Percentiles rank a stretch among this genome's conserved stretches.
phyloP scores from a whole-genome alignment of 2,329 filamentous ascomycete species.

The Venturia oleaginea region DNA sequence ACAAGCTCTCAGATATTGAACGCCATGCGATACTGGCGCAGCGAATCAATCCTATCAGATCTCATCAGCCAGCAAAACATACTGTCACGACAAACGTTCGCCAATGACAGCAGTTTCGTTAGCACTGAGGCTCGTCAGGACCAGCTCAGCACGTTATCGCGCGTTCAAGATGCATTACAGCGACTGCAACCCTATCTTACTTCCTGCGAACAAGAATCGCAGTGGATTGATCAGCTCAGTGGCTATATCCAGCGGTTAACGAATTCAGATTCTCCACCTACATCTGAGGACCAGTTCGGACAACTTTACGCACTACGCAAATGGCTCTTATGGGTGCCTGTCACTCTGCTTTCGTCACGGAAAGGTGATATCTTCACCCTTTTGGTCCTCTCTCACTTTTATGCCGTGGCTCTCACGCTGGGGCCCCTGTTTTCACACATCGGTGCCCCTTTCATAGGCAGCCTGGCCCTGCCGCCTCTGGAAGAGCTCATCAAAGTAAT shows the following conservation, averaged over 20 bases:
- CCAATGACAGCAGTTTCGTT: slow-evolving; percentile 59
- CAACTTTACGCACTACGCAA: slow-evolving; percentile 79
- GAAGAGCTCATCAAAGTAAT: slow-evolving; percentile 78
- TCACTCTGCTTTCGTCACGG: slow-evolving; percentile 69
- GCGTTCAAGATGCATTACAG: slow-evolving; percentile 34
- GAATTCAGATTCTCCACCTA: slow-evolving; percentile 32
- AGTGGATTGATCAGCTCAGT: slow-evolving; percentile 40
- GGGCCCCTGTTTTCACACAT: slow-evolving; percentile 89
- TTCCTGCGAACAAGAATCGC: slow-evolving; percentile 36
- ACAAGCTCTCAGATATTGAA: slow-evolving; percentile 58
- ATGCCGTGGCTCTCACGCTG: slow-evolving; percentile 76
- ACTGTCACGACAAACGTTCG: slow-evolving; percentile 27
- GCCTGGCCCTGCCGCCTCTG: slow-evolving; percentile 66
- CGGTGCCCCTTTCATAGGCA: slow-evolving; percentile 66
- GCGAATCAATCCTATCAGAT: slow-evolving; percentile 77
- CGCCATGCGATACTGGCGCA: slow-evolving; percentile 85
- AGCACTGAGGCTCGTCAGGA: slow-evolving; percentile 47
- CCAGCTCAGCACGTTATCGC: slow-evolving; percentile 40
- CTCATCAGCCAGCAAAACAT: slow-evolving; percentile 68
- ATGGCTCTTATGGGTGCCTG: slow-evolving; percentile 94
- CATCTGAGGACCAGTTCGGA: slow-evolving; percentile 76
- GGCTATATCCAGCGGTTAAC: slow-evolving; percentile 38
- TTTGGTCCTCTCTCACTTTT: slow-evolving; percentile 82
- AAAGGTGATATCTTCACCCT: slow-evolving; percentile 68
- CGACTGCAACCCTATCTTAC: slow-evolving; percentile 35